A percentile compares a stretch with the other conserved stretches of the same genome.
phyloP scores from a whole-genome alignment of 2,329 filamentous ascomycete genomes.

The Diaporthe citriasiana region DNA sequence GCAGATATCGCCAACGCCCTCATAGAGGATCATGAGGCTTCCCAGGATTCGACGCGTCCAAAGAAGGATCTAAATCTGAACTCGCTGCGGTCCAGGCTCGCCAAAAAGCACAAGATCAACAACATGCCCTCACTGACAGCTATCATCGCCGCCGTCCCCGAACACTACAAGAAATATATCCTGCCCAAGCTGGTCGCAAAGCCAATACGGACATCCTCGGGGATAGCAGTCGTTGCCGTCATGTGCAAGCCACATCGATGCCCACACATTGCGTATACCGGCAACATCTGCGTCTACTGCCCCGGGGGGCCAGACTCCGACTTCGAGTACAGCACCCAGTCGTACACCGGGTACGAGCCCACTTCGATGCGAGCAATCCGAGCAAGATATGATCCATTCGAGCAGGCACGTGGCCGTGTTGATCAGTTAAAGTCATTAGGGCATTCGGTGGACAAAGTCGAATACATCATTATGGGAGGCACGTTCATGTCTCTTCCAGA shows the following conservation, averaged over 20 bases:
- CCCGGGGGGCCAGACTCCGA: slow-evolving; percentile 97
- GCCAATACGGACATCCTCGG: slow-evolving; percentile 94
- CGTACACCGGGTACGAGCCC: slow-evolving; percentile 98
- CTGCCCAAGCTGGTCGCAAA: slow-evolving; percentile 96
- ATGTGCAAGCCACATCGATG: slow-evolving; percentile 99
- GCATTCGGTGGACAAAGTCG: slow-evolving; percentile 98
- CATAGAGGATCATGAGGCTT: slow-evolving; percentile 92
- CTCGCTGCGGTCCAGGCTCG: slow-evolving; percentile 84
- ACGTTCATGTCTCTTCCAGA: slow-evolving; percentile 98
- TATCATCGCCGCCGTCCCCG: slow-evolving; percentile 98
- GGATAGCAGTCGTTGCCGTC: slow-evolving; percentile 97
- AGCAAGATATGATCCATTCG: slow-evolving; percentile 96
- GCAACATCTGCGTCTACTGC: slow-evolving; percentile 99
- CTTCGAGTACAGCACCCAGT: slow-evolving; percentile 99
- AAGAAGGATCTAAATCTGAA: slow-evolving; percentile 95
- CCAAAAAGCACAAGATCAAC: slow-evolving; percentile 92
- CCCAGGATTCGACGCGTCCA: slow-evolving; percentile 78
- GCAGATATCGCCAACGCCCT: slow-evolving; percentile 94
- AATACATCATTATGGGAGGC: slow-evolving; percentile 99
- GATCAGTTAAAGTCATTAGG: slow-evolving; percentile 97
- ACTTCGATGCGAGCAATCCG: slow-evolving; percentile 99
- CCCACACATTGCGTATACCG: slow-evolving; percentile 97
- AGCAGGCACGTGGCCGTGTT: slow-evolving; percentile 94
- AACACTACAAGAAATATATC: slow-evolving; percentile 99
- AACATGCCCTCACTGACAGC: slow-evolving; percentile 93